Evolutionary conservation across 306 rosid genomes (phyloP).

Genomic region (Ormosia semicastrata): DNA sequence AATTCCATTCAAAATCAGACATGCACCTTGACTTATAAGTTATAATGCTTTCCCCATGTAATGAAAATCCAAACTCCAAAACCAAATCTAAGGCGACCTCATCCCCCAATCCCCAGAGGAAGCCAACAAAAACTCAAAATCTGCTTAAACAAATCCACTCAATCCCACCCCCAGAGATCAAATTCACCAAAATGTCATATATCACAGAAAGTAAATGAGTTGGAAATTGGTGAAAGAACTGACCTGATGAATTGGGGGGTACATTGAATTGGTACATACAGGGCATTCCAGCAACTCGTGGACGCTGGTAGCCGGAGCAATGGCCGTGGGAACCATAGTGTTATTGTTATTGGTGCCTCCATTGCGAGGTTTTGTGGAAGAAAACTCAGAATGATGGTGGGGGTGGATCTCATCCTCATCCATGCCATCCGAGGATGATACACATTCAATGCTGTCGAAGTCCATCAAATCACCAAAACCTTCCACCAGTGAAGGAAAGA

Average conservation of each 20-base stretch:
- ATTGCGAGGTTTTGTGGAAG: conserved; percentile 70
- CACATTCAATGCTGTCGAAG: conserved; percentile 86
- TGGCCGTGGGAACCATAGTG: conserved; percentile 48
- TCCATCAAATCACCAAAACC: conserved; percentile 55
- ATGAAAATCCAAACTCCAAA: neutral
- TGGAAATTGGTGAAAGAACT: neutral
- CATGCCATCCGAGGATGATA: conserved; percentile 72
- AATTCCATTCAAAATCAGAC: conserved; percentile 2
- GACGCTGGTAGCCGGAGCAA: conserved; percentile 91
- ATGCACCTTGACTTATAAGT: neutral
- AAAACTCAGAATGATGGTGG: conserved; percentile 70
- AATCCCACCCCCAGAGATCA: neutral
- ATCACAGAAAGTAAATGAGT: neutral
- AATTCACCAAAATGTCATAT: neutral
- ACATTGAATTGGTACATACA: conserved; percentile 96
- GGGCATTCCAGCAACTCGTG: conserved; percentile 96
- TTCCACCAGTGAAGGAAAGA: conserved; percentile 1
- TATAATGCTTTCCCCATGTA: neutral
- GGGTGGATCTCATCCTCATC: conserved; percentile 96
- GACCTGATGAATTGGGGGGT: conserved; percentile 97
- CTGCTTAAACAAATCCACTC: conserved; percentile 11
- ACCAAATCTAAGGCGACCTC: neutral
- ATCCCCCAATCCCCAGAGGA: neutral
- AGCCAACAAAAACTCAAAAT: conserved; percentile 9
- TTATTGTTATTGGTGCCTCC: conserved; percentile 40